These are phyloP conservation scores for Leishmania tarentolae DNA, from an alignment of 208 protist genomes.

Conservation along the genomic window DNA sequence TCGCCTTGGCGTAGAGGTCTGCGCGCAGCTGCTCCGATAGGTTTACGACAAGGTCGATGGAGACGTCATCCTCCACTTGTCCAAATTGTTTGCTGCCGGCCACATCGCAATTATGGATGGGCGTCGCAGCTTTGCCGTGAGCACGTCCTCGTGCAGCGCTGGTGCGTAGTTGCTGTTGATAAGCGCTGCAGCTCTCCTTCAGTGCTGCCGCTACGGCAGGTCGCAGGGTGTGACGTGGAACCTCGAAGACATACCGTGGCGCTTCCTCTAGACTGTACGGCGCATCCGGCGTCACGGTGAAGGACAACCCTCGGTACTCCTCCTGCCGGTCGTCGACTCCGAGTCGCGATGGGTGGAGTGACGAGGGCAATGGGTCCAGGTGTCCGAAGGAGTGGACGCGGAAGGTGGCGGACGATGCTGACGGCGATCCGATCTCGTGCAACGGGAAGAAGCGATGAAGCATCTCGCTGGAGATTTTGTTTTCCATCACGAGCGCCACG, in stretches of 20 bases:
- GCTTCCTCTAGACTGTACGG: constrained; percentile 24
- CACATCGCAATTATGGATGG: not conserved
- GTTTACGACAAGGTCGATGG: constrained; percentile 49
- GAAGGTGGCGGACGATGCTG: constrained; percentile 37
- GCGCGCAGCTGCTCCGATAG: constrained; percentile 53
- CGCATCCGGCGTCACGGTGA: constrained; percentile 30
- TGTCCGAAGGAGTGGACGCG: constrained; percentile 65
- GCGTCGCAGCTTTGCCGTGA: not conserved
- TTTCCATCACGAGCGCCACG: constrained; percentile 25
- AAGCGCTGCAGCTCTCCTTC: constrained; percentile 32
- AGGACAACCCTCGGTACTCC: constrained; percentile 2
- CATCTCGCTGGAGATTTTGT: constrained; percentile 29
- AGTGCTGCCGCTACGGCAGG: constrained; percentile 45
- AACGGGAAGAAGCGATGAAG: constrained; percentile 58
- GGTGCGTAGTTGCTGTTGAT: not conserved
- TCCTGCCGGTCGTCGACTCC: constrained; percentile 10
- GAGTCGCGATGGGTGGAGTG: constrained; percentile 22
- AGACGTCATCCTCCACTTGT: constrained; percentile 12
- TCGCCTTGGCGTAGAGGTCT: constrained; percentile 69
- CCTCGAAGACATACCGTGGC: constrained; percentile 70
- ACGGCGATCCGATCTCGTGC: constrained; percentile 43
- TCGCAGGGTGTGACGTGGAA: constrained; percentile 49
- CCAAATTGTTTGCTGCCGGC: not conserved
- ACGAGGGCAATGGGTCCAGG: constrained; percentile 68
- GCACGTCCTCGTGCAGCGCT: not conserved